Conservation (phyloP, 1,284 basidiomycete genomes). For the Hypsizygus ulmarius region DNA sequence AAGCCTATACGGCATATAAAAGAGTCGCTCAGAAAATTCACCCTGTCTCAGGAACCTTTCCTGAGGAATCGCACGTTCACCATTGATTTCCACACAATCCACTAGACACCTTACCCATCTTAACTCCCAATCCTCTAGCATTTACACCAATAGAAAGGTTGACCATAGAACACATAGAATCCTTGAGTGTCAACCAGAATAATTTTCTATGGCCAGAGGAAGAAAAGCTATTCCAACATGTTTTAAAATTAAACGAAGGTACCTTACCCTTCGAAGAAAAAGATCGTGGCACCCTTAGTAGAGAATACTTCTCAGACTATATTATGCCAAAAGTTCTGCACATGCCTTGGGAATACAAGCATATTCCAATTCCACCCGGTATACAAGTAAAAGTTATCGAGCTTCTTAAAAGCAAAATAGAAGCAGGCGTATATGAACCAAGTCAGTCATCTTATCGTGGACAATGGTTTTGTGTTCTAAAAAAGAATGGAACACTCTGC, state of each 20-base stretch:
- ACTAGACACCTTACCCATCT: constrained; percentile 7
- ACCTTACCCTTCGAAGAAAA: constrained; percentile 32
- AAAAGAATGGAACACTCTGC: constrained; percentile 27
- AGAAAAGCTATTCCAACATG: constrained; percentile 24
- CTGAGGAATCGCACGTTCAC: constrained; percentile 13
- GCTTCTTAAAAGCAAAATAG: constrained; percentile 27
- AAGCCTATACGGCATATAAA: constrained; percentile 12
- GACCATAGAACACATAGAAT: constrained; percentile 14
- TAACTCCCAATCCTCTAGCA: constrained; percentile 17
- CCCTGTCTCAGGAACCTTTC: constrained; percentile 20
- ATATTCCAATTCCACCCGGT: constrained; percentile 38
- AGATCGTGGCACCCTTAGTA: constrained; percentile 31
- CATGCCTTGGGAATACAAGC: constrained; percentile 32
- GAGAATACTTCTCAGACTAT: constrained; percentile 35
- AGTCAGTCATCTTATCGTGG: constrained; percentile 34
- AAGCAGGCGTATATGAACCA: constrained; percentile 23
- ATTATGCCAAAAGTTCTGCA: constrained; percentile 34
- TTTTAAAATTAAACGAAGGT: constrained; percentile 28
- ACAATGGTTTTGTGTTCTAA: constrained; percentile 36
- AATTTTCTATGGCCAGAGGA: constrained; percentile 2
- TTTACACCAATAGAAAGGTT: constrained; percentile 16
- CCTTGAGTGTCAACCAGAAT: neutral
- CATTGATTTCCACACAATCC: constrained; percentile 19
- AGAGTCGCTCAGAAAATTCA: constrained; percentile 14
- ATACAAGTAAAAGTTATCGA: constrained; percentile 33